A percentile compares a stretch with the other conserved stretches of the same genome.
These are phyloP conservation scores for Protomyces pachydermus DNA, from an alignment of 1,139 yeast species.

Conservation along the genomic window DNA sequence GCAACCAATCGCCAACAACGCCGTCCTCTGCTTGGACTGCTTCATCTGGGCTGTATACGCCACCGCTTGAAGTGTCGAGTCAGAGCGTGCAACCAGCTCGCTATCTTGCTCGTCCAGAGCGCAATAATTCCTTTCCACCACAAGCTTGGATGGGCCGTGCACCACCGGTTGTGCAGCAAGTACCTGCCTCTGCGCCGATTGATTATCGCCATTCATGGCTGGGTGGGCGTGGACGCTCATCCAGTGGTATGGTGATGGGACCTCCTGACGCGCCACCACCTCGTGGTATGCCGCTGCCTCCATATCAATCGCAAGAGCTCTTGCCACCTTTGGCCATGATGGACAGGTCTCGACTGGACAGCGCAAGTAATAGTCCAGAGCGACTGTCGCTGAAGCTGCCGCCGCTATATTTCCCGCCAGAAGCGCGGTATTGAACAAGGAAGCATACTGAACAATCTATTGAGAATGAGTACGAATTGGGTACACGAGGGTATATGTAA, in stretches of 20 bases:
- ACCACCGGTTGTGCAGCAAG: neutral
- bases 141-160: neutral
- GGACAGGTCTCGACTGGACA: neutral
- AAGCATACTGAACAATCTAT: neutral
- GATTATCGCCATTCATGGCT: neutral
- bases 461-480: too few relatives aligned
- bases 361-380: neutral
- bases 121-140: neutral
- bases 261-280: neutral
- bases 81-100: neutral
- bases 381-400: neutral
- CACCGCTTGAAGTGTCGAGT: neutral
- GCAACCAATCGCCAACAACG: neutral
- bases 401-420: neutral
- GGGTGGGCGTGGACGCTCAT: neutral
- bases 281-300: neutral
- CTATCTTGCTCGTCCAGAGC: neutral
- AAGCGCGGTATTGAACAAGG: neutral
- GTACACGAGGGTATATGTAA: too few relatives aligned
- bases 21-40: neutral
- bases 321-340: neutral
- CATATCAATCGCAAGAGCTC: neutral
- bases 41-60: neutral
- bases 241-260: neutral
- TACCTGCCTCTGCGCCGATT: neutral